Evolutionary conservation across 179 eudicot genomes (phyloP), one percentile per base, ranked within the genome.

Genomic region (Carnegiea gigantea): DNA sequence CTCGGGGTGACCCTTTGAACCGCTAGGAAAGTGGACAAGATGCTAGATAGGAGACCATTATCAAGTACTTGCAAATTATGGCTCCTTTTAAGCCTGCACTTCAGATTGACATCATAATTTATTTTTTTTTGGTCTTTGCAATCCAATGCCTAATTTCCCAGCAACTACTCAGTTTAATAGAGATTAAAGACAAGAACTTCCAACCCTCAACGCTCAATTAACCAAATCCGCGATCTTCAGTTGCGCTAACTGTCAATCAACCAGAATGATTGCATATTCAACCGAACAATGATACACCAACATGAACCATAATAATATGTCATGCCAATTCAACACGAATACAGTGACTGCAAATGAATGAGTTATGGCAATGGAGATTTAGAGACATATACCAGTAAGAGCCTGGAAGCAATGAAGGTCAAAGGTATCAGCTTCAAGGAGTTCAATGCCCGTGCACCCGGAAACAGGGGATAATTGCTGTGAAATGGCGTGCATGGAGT

Each of bases 331-430:
- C 17, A 26, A 12, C 23, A 51, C 20, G 4, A 77, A 48, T 77
- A 40, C 43, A 44, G 9, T 14, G 57, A 79, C 8, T 13, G 21
- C 6, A 8, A 21, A 7, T 24, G 64, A 18, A 43, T 9, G 23
- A 48, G 23, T 21, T 20, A 21, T 40, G 21, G 14, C 0, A 76
- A 21, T 1, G 21, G 36, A 3, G 64, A 77, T 38, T 12, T 46
- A 28, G 30, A 28, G 30, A 28, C 0, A 28, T 1, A 67, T 82
- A 95, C 99, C 99, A 78, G 98, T 93, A 70, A 95, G 95, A 53
- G 99, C 90, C 71, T 95, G 99, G 75, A 92, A 95, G 89, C 99
- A 95, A 86, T 95, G 97, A 36, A 95, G 94, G 81, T 93, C 98
- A 76, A 95, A 95, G 38, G 90, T 91, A 78, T 91, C 99, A 5